A percentile compares a stretch with the other conserved stretches of the same genome.
Evolutionary conservation across 441 rosid species (phyloP).

Genomic region (Adansonia grandidieri): DNA sequence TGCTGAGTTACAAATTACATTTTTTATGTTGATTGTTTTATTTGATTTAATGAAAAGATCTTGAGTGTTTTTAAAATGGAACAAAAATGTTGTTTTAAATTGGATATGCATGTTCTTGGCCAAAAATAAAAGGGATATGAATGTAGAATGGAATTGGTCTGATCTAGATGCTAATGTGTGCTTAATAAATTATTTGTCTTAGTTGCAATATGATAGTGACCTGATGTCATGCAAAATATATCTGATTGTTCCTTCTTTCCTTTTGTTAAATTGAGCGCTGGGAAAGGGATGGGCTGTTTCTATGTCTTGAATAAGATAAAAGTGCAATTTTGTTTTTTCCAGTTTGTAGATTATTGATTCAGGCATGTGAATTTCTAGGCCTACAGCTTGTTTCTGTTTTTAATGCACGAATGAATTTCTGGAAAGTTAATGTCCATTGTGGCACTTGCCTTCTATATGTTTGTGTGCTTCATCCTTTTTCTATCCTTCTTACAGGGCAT

Average conservation of each 20-base stretch:
- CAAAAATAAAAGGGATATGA: background rate
- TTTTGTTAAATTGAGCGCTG: background rate
- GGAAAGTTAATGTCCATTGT: background rate
- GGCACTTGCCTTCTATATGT: background rate
- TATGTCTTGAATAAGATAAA: conserved; percentile 1
- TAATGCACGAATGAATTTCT: background rate
- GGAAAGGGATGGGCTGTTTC: background rate
- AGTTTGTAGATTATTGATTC: conserved; percentile 6
- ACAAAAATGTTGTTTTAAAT: background rate
- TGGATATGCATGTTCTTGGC: background rate
- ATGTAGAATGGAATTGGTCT: conserved; percentile 14
- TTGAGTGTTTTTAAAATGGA: conserved; percentile 1
- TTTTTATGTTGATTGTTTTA: background rate
- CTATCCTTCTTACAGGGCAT: conserved; percentile 67
- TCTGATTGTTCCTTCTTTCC: background rate
- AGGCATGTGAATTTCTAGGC: background rate
- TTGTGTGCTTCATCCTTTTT: background rate
- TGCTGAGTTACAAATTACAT: background rate
- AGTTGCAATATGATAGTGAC: background rate
- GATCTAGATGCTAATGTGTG: background rate
- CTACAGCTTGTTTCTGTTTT: background rate
- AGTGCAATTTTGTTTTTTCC: background rate
- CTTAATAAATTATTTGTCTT: conserved; percentile 13
- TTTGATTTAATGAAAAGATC: conserved; percentile 3
- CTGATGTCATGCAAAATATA: conserved; percentile 1